Evolutionary conservation across 192 early-diverging fungal species (phyloP).

Genomic region (Pilaira anomala): DNA sequence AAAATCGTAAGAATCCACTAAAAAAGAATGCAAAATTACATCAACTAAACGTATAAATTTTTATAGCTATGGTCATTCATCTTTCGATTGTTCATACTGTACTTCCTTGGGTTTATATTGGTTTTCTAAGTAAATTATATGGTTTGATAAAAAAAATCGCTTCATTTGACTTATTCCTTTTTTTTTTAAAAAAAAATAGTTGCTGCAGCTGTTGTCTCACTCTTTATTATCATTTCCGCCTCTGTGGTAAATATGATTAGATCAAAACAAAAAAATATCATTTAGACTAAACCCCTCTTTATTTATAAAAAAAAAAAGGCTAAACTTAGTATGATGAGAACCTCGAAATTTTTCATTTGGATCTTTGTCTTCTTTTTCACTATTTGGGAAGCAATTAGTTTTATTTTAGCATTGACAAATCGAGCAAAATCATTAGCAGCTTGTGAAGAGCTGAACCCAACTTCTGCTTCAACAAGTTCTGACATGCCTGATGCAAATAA

Average conservation of each 20-base stretch:
- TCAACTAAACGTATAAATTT: not conserved
- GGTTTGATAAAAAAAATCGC: no score
- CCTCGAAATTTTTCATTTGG: constrained; percentile 28
- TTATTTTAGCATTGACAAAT: constrained; percentile 24
- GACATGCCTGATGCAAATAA: not conserved
- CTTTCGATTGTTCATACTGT: constrained; percentile 12
- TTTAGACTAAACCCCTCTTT: not conserved
- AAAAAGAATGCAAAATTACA: no score
- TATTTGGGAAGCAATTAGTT: constrained; percentile 26
- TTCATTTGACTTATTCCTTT: not conserved
- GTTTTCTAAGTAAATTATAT: constrained; percentile 24
- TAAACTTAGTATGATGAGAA: constrained; percentile 28
- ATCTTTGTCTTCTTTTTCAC: constrained; percentile 17
- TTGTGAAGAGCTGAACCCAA: constrained; percentile 14
- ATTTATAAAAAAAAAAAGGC: constrained; percentile 16
- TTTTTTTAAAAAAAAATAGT: constrained; percentile 16
- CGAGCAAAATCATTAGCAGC: constrained; percentile 8
- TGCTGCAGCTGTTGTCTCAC: constrained; percentile 19
- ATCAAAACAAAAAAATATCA: not conserved
- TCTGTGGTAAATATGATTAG: constrained; percentile 13
- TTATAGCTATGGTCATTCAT: constrained; percentile 34
- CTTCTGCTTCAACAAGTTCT: not conserved
- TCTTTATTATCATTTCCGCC: constrained; percentile 12
- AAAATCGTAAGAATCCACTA: constrained; percentile 29
- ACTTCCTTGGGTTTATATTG: constrained; percentile 32